Base-by-base conservation (phyloP, 306 rosid species). In the Bauhinia variegata region DNA sequence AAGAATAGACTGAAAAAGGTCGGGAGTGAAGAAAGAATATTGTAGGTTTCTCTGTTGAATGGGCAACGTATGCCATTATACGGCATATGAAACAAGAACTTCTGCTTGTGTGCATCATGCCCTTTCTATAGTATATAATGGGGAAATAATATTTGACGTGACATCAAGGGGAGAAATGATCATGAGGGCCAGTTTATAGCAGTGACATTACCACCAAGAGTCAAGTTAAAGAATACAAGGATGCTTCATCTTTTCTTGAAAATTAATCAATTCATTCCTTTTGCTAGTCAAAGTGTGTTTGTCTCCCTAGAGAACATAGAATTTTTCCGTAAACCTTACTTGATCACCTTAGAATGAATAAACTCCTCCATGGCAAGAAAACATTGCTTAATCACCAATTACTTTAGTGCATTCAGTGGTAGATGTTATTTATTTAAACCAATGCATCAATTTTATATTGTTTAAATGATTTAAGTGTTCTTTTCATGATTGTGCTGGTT, bases 31-130 rank as follows among this genome's bases (percentile, higher is more conserved):
- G 54, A 42, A 64, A 10, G 36, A 12, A 51, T 11, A 30, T 7
- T 4, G 48, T 50, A 19, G 30, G 65, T 52, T 14, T 75, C 50
- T 39, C 11, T 51, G 15, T 50, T 44, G 53, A 44, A 60, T 44
- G 53, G 31, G 49, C 7, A 32, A 43, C 57, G 47, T 60, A 43
- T 60, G 43, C 28, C 60, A 39, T 60, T 47, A 32, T 19, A 10
- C n/a, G 58, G 23, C 37, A 60, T 48, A 55, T 54, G 7, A 16
- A 33, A 72, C 70, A 63, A 72, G 31, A n/a, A 71, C 23, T 13
- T 42, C 5, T 48, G 62, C 17, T 28, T 46, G 42, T n/a, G 23
- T 39, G 44, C 53, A 38, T 36, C 37, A 7, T 37, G 18, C 14
- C 48, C 23, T 66, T 49, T 57, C 10, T 50, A 23, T 32, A 39